phyloP scores from a whole-genome alignment of 768 basidiomycete species.

The Strobilomyces echinocephalus region DNA sequence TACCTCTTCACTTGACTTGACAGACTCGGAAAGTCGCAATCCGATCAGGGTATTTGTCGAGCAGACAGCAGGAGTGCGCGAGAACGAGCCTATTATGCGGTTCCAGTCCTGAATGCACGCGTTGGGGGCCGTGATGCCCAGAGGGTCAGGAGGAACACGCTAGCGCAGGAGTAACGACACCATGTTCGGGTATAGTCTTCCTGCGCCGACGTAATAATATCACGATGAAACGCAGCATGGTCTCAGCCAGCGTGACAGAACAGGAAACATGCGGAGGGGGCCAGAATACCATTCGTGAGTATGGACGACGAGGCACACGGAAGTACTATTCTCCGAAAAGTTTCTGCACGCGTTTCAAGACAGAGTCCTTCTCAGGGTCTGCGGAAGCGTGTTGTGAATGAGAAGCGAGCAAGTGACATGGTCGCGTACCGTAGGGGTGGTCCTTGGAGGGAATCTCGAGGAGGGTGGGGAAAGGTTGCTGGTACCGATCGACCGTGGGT shows the following conservation, averaged over 20 bases:
- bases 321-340: slow-evolving; percentile 78
- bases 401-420: neutral
- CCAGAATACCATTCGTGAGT: slow-evolving; percentile 5
- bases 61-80: slow-evolving; percentile 57
- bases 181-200: slow-evolving; percentile 14
- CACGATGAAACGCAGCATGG: slow-evolving; percentile 23
- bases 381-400: slow-evolving; percentile 18
- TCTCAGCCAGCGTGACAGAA: slow-evolving; percentile 10
- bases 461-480: slow-evolving; percentile 92
- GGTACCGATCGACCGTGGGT: slow-evolving; percentile 90
- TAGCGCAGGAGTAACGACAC: slow-evolving; percentile 8
- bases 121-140: slow-evolving; percentile 5
- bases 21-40: slow-evolving; percentile 60
- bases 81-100: slow-evolving; percentile 67
- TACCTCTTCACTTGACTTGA: slow-evolving; percentile 6
- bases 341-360: slow-evolving; percentile 95
- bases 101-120: slow-evolving; percentile 41
- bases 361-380: slow-evolving; percentile 96
- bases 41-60: slow-evolving; percentile 69
- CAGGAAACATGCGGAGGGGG: slow-evolving; percentile 5
- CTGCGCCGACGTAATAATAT: slow-evolving; percentile 21
- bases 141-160: slow-evolving; percentile 8
- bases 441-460: slow-evolving; percentile 99
- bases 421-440: slow-evolving; percentile 84
- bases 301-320: slow-evolving; percentile 11